A percentile compares a stretch with the other conserved stretches of the same genome.
Evolutionary conservation across 495 filamentous ascomycete genomes (phyloP).

Genomic region (Aspergillus egyptiacus): DNA sequence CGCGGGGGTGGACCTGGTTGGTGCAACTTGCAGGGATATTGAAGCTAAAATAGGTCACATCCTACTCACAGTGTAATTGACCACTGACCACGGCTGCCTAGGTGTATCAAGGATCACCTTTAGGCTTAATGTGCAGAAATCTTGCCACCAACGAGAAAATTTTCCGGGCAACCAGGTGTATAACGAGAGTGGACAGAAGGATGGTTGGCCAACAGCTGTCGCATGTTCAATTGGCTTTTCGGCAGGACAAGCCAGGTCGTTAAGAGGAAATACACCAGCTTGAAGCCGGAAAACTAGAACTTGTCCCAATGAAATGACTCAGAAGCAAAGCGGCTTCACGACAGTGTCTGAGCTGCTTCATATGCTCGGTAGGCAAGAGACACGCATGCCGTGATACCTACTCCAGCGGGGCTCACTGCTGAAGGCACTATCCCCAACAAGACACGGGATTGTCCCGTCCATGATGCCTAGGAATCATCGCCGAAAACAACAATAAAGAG

Average conservation of each 20-base stretch:
- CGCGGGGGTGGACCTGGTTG: slow-evolving; percentile 7
- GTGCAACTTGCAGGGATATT: slow-evolving; percentile 1
- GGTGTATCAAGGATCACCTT: slow-evolving; percentile 7
- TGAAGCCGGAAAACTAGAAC: background rate
- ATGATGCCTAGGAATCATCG: background rate
- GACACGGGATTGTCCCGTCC: slow-evolving; percentile 3
- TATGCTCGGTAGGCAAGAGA: no score
- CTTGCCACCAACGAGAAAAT: slow-evolving; percentile 10
- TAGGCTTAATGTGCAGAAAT: slow-evolving; percentile 11
- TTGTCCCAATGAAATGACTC: no score
- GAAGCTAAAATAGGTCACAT: background rate
- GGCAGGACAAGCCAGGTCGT: background rate
- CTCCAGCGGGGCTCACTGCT: background rate
- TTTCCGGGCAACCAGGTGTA: slow-evolving; percentile 5
- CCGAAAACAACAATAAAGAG: slow-evolving; percentile 4
- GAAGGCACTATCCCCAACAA: background rate
- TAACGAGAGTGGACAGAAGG: background rate
- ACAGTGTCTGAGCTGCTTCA: no score
- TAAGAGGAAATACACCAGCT: background rate
- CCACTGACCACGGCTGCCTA: slow-evolving; percentile 1
- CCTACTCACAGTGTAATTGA: slow-evolving; percentile 4
- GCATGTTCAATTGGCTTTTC: background rate
- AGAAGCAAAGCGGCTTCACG: no score
- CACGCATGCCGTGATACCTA: background rate
- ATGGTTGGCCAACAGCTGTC: background rate